These are phyloP conservation scores for Penicillium sclerotigenum DNA, from an alignment of 2,329 filamentous ascomycete genomes.

Conservation along the genomic window DNA sequence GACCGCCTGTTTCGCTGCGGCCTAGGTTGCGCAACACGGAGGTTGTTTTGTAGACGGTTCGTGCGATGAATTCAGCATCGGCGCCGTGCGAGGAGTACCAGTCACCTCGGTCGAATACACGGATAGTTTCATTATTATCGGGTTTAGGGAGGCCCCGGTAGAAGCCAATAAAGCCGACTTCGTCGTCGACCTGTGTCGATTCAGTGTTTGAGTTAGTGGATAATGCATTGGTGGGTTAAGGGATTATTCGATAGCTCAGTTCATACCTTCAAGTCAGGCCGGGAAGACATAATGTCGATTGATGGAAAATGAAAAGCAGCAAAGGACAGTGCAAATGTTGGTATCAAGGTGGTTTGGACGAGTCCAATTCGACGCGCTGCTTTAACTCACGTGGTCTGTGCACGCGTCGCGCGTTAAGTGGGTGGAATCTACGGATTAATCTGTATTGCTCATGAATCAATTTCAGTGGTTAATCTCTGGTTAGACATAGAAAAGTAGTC, in stretches of 20 bases:
- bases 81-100: slow-evolving; percentile 72
- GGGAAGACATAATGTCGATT: slow-evolving; percentile 60
- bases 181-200: slow-evolving; percentile 75
- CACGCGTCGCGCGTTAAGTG: slow-evolving; percentile 34
- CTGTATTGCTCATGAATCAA: not conserved
- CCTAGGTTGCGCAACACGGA: slow-evolving; percentile 91
- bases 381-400: slow-evolving; percentile 30
- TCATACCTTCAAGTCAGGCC: slow-evolving; percentile 67
- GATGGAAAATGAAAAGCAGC: slow-evolving; percentile 11
- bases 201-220: slow-evolving; percentile 6
- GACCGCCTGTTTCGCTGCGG: slow-evolving; percentile 74
- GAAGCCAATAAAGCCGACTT: slow-evolving; percentile 93
- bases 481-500: not conserved
- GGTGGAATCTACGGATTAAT: not conserved
- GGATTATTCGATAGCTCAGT: not conserved
- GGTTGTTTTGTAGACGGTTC: slow-evolving; percentile 92
- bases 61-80: slow-evolving; percentile 49
- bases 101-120: slow-evolving; percentile 90
- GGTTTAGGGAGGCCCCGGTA: slow-evolving; percentile 79
- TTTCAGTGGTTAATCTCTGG: not conserved
- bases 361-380: slow-evolving; percentile 26
- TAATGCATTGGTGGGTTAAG: not conserved
- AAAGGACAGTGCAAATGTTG: slow-evolving; percentile 8
- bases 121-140: slow-evolving; percentile 64
- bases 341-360: slow-evolving; percentile 9